Evolutionary conservation across 345 rosid species (phyloP), one percentile per base, ranked within the genome.

Genomic region (Citrus inodora): DNA sequence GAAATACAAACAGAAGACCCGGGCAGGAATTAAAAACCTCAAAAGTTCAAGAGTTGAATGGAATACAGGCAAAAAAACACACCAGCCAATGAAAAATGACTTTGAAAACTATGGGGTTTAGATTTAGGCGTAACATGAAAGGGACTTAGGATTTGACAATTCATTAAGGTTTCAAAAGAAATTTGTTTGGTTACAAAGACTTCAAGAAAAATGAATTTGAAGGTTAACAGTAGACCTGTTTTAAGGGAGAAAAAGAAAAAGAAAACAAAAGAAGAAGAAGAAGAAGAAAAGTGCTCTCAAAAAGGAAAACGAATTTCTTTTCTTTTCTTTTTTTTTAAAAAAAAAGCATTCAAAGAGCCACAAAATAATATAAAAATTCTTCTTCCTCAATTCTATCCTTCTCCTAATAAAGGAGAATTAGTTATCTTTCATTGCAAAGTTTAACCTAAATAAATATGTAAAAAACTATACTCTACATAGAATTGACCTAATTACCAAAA

Each of bases 1-100:
- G 90, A 80, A 85, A 84, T 71, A 78, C 68, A 65, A 78, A 71
- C 30, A 81, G 32, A 80, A 33, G n/a, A 63, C 24, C 73, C 7
- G 60, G 58, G 58, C 8, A 69, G n/a, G 67, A 66, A 79, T 89
- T 37, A 83, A 71, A 30, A 65, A 42, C 65, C 61, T 76, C 27
- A 11, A 65, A 11, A 37, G 58, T 28, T 40, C 35, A 62, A 35
- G 33, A 72, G 6, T 55, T 72, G 30, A 7, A 56, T 28, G 63
- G 21, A n/a, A 72, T 56, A 33, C 51, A 33, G 28, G 62, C 28
- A 14, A 25, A 70, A 42, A 70, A 13, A 70, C 10, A 46, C 35
- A 16, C 22, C 33, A 46, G n/a, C 17, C 9, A 16, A 46, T 7
- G n/a, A 10, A 27, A 27, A 24, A 46, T 19, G n/a, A 70, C n/a